Evolutionary conservation across 108 stramenopile genomes (phyloP).

Genomic region (Chaetoceros muelleri): DNA sequence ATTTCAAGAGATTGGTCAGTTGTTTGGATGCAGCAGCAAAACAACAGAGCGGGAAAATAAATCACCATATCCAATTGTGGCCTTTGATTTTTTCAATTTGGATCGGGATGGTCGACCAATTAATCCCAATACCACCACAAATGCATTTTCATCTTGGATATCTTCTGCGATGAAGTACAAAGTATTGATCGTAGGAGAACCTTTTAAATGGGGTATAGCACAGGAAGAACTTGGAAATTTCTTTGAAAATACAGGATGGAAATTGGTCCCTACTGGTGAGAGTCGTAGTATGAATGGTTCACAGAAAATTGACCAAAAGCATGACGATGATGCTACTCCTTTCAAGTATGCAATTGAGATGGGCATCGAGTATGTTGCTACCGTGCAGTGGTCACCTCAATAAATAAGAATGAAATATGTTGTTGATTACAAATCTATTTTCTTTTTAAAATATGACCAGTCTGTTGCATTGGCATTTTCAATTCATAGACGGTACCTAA

Average conservation of each 20-base stretch:
- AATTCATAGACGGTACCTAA: constrained; percentile 35
- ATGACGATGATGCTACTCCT: too few relatives aligned
- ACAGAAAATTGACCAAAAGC: too few relatives aligned
- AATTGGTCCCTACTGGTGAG: background rate
- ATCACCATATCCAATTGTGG: background rate
- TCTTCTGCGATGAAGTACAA: background rate
- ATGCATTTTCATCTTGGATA: too few relatives aligned
- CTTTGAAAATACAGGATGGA: background rate
- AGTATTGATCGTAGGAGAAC: background rate
- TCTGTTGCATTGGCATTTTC: constrained; percentile 27
- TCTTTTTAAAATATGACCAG: constrained; percentile 34
- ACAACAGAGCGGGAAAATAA: background rate
- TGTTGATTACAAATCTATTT: too few relatives aligned
- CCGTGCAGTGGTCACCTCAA: too few relatives aligned
- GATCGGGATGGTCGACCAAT: background rate
- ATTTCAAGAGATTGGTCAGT: background rate
- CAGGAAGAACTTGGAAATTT: background rate
- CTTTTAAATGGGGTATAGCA: constrained; percentile 1
- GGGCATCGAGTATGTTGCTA: too few relatives aligned
- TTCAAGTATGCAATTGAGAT: too few relatives aligned
- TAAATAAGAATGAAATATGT: too few relatives aligned
- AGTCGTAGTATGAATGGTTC: too few relatives aligned
- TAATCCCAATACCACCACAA: too few relatives aligned
- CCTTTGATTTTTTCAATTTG: constrained; percentile 2
- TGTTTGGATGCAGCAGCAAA: background rate